phyloP scores from a whole-genome alignment of 148 eudicot species.

The Tetragonia tetragonoides region DNA sequence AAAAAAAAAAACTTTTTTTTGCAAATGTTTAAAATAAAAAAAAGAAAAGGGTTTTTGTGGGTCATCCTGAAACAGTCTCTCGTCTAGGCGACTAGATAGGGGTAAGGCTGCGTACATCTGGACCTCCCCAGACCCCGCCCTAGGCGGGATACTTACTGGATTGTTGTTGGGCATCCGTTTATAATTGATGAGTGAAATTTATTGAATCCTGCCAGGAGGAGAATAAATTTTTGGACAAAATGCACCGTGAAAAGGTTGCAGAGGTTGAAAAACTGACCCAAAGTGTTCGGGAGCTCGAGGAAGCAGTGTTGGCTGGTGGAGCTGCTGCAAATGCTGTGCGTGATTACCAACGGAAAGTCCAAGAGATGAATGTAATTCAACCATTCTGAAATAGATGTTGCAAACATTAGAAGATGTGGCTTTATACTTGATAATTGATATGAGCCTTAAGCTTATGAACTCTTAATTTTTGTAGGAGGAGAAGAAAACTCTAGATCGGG shows the following conservation, averaged over 20 bases:
- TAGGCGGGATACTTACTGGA: too few species aligned
- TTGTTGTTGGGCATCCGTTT: neutral
- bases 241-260: constrained; percentile 89
- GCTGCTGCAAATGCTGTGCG: constrained; percentile 99
- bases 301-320: constrained; percentile 96
- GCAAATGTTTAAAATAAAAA: too few species aligned
- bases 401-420: neutral
- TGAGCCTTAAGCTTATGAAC: constrained; percentile 7
- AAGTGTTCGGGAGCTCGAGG: constrained; percentile 92
- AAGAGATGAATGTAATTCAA: constrained; percentile 75
- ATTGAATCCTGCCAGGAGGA: constrained; percentile 63
- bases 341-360: constrained; percentile 92
- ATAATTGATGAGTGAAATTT: neutral
- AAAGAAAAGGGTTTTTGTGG: too few species aligned
- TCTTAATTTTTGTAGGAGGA: constrained; percentile 61
- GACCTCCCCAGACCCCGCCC: too few species aligned
- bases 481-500: constrained; percentile 74
- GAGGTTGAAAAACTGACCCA: constrained; percentile 96
- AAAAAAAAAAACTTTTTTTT: too few species aligned
- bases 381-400: neutral
- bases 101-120: too few species aligned
- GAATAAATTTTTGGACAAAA: constrained; percentile 83
- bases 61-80: too few species aligned
- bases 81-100: too few species aligned
- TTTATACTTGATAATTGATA: neutral